A percentile compares a stretch with the other conserved stretches of the same genome.
Conservation (phyloP, 441 rosid species). For the Euphorbia corollata region DNA sequence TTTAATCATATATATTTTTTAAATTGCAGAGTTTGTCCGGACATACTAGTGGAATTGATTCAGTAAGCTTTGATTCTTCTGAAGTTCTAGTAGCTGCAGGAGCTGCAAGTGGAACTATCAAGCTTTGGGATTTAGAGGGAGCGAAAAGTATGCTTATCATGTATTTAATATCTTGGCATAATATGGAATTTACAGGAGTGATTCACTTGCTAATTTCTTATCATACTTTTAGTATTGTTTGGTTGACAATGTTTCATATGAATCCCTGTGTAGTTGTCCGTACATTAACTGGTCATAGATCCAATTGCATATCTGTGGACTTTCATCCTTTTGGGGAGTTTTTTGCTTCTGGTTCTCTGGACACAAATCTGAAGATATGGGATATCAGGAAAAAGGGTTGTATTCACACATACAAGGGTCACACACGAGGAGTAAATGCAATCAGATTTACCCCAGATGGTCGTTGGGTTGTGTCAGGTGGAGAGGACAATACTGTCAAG, state of each 20-base stretch:
- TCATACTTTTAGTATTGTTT: conserved; percentile 12
- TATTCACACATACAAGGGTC: conserved; percentile 98
- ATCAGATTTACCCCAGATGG: conserved; percentile 98
- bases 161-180: not conserved
- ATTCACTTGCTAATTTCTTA: not conserved
- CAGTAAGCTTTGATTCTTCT: conserved; percentile 89
- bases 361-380: conserved; percentile 99
- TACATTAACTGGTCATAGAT: conserved; percentile 90
- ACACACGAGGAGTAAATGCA: conserved; percentile 89
- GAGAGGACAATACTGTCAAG: conserved; percentile 95
- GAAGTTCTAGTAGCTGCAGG: conserved; percentile 95
- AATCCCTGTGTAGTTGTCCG: conserved; percentile 61
- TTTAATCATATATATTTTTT: not conserved
- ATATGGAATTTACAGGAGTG: not conserved
- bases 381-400: conserved; percentile 98
- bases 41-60: conserved; percentile 91
- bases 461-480: conserved; percentile 99
- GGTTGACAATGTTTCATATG: not conserved
- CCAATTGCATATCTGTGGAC: conserved; percentile 89
- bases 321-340: conserved; percentile 99
- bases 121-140: conserved; percentile 98
- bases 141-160: conserved; percentile 65
- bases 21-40: conserved; percentile 77
- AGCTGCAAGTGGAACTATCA: conserved; percentile 94
- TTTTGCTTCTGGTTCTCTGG: conserved; percentile 94